Base-by-base conservation (phyloP, 2,329 filamentous ascomycete genomes). In the Venturia asperata region DNA sequence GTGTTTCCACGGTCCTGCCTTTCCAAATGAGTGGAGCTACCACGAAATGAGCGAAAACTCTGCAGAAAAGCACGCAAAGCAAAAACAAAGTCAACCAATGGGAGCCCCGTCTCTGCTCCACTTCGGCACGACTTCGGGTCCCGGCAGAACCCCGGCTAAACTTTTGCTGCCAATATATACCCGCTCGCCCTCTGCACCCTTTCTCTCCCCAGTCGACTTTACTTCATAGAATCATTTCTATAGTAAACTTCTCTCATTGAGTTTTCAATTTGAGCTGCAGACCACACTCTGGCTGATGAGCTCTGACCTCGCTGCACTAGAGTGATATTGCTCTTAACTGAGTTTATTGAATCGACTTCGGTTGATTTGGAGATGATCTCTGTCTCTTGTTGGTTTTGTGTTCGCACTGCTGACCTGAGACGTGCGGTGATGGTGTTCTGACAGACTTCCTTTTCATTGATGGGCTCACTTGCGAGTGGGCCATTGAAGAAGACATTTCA, bases 331-430 rank as follows among this genome's bases (percentile, higher is more conserved):
- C 80, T 83, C 75, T 79, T 66, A 15, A 9, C n/a, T 39, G 60
- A 47, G 39, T 37, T 37, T 80, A 82, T 75, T 79, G 52, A 39
- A 34, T 79, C 79, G 82, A 77, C 83, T 87, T 87, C 90, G 89
- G 86, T 92, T 88, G 88, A 85, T 87, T 88, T 87, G 88, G 87
- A 91, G 89, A 94, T 94, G 91, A 95, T 94, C 90, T 94, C 89
- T 82, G 87, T 89, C 89, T 88, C 79, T 82, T 82, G 75, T 73
- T 74, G 80, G 83, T 87, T 83, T 84, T 85, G 87, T 85, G 85
- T 87, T 92, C 80, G 89, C 89, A 87, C 88, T 84, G 84, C 64
- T 81, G 78, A 81, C 79, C 78, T 81, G 80, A 88, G 89, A 89
- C 89, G 90, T 89, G 89, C 85, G 83, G 84, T 82, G 89, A 89